Evolutionary conservation across 345 rosid genomes (phyloP).

Genomic region (Cardamine resedifolia): DNA sequence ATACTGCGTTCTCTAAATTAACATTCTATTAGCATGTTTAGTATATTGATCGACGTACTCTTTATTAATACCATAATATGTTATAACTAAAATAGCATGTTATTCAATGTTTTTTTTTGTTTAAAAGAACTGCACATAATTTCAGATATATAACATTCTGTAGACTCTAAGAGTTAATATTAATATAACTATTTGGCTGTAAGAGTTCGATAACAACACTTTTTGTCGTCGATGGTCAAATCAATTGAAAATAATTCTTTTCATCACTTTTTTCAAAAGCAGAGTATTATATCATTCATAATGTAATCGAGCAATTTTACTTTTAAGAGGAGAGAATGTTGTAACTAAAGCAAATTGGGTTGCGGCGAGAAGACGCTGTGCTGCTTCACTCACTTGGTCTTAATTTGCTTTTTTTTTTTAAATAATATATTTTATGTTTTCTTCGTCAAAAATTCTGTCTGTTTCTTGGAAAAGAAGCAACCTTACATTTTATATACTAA

Average conservation of each 20-base stretch:
- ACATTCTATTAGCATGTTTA: background rate
- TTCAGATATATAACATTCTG: too few species aligned
- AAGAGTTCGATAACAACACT: background rate
- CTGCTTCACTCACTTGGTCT: constrained; percentile 11
- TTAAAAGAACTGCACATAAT: background rate
- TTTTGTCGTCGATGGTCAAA: constrained; percentile 6
- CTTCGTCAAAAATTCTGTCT: constrained; percentile 11
- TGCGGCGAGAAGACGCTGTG: constrained; percentile 70
- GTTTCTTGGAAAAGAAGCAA: constrained; percentile 34
- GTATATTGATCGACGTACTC: background rate
- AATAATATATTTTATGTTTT: constrained; percentile 8
- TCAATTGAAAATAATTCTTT: background rate
- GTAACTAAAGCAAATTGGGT: constrained; percentile 31
- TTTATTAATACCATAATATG: background rate
- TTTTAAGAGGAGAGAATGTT: constrained; percentile 36
- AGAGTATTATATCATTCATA: constrained; percentile 10
- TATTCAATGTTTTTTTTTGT: too few species aligned
- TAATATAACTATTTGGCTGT: background rate
- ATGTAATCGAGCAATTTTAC: constrained; percentile 17
- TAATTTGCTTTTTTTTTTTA: constrained; percentile 30
- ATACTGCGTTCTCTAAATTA: background rate
- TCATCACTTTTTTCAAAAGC: constrained; percentile 11
- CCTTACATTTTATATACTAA: constrained; percentile 19
- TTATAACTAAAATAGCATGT: background rate
- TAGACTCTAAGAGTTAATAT: too few species aligned